Evolutionary conservation across 2,329 filamentous ascomycete genomes (phyloP).

Genomic region (Talaromyces sp.): DNA sequence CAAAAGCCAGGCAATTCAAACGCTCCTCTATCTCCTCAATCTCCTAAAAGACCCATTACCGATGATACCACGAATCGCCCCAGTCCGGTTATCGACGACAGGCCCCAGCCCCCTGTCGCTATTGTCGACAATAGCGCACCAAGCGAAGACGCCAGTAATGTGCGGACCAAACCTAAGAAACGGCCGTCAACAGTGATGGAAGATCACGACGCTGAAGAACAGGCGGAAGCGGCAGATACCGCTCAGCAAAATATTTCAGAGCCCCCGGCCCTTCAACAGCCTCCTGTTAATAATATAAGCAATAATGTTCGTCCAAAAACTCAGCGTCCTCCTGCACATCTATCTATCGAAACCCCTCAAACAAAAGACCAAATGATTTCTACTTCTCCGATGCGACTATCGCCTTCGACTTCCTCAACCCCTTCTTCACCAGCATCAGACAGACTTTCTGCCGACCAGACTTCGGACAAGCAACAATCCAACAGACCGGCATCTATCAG

Average conservation of each 20-base stretch:
- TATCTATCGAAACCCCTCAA: conserved; percentile 2
- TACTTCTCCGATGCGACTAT: conserved; percentile 1
- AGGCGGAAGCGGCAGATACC: conserved; percentile 11
- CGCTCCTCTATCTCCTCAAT: background rate
- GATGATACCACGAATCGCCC: background rate
- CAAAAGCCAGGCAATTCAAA: background rate
- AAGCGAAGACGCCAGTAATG: conserved; percentile 11
- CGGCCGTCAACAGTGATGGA: conserved; percentile 38
- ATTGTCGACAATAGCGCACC: background rate
- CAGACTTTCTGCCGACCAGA: conserved; percentile 4
- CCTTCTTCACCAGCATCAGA: conserved; percentile 8
- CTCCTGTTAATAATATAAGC: background rate
- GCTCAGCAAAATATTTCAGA: background rate
- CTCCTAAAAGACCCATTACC: background rate
- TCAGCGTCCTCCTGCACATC: background rate
- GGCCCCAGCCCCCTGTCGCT: background rate
- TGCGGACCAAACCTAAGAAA: conserved; percentile 25
- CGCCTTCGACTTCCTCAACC: conserved; percentile 10
- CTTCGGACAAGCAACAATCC: background rate
- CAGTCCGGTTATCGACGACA: background rate
- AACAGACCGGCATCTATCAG: conserved; percentile 26
- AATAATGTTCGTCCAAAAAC: background rate
- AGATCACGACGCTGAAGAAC: conserved; percentile 34
- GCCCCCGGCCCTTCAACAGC: background rate
- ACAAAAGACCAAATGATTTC: background rate